phyloP scores from a whole-genome alignment of 805 yeast genomes.

The Yarrowia bubula region DNA sequence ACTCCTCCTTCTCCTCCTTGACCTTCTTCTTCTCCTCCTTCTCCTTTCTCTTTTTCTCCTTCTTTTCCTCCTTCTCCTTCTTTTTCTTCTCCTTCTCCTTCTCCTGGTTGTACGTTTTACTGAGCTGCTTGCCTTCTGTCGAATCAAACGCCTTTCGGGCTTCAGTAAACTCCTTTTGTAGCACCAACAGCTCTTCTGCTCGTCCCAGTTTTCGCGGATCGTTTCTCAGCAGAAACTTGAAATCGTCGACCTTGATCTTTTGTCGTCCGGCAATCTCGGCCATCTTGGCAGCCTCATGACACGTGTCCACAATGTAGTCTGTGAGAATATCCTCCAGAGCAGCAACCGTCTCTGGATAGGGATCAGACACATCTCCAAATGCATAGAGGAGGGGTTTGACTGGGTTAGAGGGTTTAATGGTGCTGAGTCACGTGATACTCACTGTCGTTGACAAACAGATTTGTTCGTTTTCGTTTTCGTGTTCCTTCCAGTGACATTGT shows the following conservation, averaged over 20 bases:
- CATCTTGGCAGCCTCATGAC: conserved; percentile 53
- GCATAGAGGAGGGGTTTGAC: conserved; percentile 63
- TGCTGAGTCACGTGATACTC: conserved; percentile 16
- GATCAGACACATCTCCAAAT: conserved; percentile 69
- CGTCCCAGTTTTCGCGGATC: conserved; percentile 70
- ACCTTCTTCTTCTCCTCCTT: conserved; percentile 36
- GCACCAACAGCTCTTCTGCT: conserved; percentile 58
- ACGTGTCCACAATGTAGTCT: conserved; percentile 60
- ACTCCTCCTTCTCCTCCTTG: conserved; percentile 6
- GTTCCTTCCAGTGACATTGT: conserved; percentile 26
- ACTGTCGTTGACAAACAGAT: conserved; percentile 47
- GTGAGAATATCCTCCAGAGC: conserved; percentile 66
- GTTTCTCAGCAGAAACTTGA: conserved; percentile 63
- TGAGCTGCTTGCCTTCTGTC: conserved; percentile 49
- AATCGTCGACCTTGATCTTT: conserved; percentile 69
- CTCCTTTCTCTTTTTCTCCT: conserved; percentile 38
- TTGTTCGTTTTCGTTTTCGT: conserved; percentile 42
- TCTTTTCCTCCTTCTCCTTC: conserved; percentile 35
- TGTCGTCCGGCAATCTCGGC: conserved; percentile 54
- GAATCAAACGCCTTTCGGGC: conserved; percentile 69
- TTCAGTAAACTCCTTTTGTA: conserved; percentile 60
- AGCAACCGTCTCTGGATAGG: conserved; percentile 62
- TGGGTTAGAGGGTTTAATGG: conserved; percentile 21
- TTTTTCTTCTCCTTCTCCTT: conserved; percentile 35
- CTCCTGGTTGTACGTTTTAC: conserved; percentile 35